These are phyloP conservation scores for Xylaria sp. DNA, from an alignment of 2,329 filamentous ascomycete species.

Conservation along the genomic window DNA sequence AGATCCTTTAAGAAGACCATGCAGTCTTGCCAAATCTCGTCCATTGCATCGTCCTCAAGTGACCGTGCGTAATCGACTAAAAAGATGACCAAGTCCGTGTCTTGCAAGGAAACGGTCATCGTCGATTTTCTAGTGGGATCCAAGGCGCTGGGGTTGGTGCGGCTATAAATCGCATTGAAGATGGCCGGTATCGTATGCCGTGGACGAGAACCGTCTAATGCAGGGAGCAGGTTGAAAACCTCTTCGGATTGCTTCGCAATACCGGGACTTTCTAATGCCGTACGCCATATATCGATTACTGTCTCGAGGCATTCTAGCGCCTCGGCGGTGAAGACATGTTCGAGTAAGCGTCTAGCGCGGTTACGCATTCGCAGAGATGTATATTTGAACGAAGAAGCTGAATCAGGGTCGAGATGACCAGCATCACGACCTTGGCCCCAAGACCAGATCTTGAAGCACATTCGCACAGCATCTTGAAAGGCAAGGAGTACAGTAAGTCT, in stretches of 20 bases:
- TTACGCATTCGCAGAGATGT: conserved; percentile 93
- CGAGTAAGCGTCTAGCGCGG: conserved; percentile 83
- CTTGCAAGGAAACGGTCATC: conserved; percentile 83
- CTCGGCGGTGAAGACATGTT: conserved; percentile 92
- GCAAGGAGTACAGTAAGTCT: conserved; percentile 93
- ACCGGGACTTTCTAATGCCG: conserved; percentile 56
- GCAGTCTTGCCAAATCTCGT: conserved; percentile 97
- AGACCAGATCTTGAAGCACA: conserved; percentile 94
- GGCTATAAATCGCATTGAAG: conserved; percentile 95
- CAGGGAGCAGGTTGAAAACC: conserved; percentile 87
- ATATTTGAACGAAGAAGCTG: conserved; percentile 85
- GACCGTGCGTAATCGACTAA: conserved; percentile 89
- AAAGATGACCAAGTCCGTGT: conserved; percentile 87
- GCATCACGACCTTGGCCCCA: conserved; percentile 79
- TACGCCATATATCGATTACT: conserved; percentile 84
- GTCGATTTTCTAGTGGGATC: conserved; percentile 86
- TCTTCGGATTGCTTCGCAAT: conserved; percentile 68
- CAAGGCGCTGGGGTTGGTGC: conserved; percentile 84
- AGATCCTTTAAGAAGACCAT: conserved; percentile 90
- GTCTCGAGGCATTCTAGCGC: conserved; percentile 94
- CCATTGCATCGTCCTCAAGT: conserved; percentile 95
- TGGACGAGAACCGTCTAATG: conserved; percentile 88
- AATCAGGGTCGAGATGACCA: conserved; percentile 69
- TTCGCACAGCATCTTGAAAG: conserved; percentile 93
- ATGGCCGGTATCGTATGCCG: conserved; percentile 92